phyloP scores from a whole-genome alignment of 2,329 filamentous ascomycete species.

The Paecilomyces sp. region DNA sequence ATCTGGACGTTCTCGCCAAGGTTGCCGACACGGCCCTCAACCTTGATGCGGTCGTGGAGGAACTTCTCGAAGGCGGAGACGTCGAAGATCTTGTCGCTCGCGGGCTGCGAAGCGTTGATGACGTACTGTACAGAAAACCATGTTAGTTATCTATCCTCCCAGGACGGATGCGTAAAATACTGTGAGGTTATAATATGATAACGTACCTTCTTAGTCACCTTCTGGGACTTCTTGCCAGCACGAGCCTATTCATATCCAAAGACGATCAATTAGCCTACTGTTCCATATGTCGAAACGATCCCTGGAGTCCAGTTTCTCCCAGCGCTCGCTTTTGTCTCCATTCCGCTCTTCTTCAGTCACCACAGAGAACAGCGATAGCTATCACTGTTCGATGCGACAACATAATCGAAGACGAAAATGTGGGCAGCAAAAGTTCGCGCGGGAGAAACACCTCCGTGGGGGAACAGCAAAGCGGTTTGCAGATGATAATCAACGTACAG shows the following conservation, averaged over 20 bases:
- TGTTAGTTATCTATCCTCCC: conserved; percentile 6
- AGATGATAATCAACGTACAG: conserved; percentile 61
- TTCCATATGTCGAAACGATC: conserved; percentile 37
- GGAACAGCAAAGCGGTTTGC: conserved; percentile 86
- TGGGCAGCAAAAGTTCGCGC: conserved; percentile 4
- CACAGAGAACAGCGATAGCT: not conserved
- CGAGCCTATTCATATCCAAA: conserved; percentile 34
- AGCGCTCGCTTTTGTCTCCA: not conserved
- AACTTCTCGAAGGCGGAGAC: conserved; percentile 99
- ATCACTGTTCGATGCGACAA: not conserved
- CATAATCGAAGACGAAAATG: conserved; percentile 8
- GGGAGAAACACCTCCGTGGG: conserved; percentile 32
- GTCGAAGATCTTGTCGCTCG: conserved; percentile 99
- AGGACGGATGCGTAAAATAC: not conserved
- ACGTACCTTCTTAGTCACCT: conserved; percentile 43
- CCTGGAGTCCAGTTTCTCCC: conserved; percentile 12
- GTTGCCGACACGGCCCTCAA: conserved; percentile 96
- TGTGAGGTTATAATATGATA: not conserved
- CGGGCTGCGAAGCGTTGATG: conserved; percentile 98
- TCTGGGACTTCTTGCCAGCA: conserved; percentile 38
- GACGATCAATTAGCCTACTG: conserved; percentile 90
- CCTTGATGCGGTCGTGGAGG: conserved; percentile 99
- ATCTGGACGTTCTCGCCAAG: conserved; percentile 89
- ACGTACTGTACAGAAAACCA: conserved; percentile 61
- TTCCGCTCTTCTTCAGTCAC: conserved; percentile 2